phyloP scores from a whole-genome alignment of 768 basidiomycete genomes.

The Termitomyces sp. region DNA sequence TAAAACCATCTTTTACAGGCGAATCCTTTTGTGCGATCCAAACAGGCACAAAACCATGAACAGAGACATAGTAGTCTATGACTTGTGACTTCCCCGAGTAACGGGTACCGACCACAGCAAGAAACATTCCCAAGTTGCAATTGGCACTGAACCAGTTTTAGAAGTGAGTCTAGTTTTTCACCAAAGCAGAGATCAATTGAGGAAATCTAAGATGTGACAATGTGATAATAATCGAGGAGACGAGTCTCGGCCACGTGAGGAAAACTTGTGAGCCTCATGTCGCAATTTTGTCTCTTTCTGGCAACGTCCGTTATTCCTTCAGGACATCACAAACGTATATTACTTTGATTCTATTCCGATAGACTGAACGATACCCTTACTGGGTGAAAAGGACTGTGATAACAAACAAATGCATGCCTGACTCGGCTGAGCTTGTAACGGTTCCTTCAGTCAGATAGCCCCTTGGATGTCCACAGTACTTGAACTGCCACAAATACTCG shows the following conservation, averaged over 20 bases:
- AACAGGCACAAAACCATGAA: conserved; percentile 52
- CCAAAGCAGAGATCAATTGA: not conserved
- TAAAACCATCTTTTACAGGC: not conserved
- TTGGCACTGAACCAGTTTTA: not conserved
- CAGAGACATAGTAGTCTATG: conserved; percentile 51
- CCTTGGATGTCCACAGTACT: not conserved
- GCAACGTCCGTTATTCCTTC: not conserved
- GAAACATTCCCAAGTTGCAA: conserved; percentile 47
- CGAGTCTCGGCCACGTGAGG: conserved; percentile 6
- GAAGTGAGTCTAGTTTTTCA: not conserved
- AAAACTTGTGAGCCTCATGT: conserved; percentile 11
- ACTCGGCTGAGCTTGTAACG: not conserved
- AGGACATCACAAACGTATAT: not conserved
- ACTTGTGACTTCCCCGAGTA: conserved; percentile 58
- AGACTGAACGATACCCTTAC: not conserved
- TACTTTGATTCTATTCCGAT: not conserved
- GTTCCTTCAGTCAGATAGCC: not conserved
- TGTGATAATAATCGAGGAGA: conserved; percentile 11
- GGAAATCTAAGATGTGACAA: conserved; percentile 12
- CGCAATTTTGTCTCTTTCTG: not conserved
- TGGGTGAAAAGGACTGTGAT: not conserved
- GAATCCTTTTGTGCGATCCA: conserved; percentile 22
- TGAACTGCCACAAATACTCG: not conserved
- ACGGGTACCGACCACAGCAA: conserved; percentile 60
- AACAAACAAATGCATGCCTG: not conserved